Percentiles rank a stretch among this genome's conserved stretches.
phyloP scores from a whole-genome alignment of 2,329 filamentous ascomycete genomes.

The Rachicladosporium sp. region DNA sequence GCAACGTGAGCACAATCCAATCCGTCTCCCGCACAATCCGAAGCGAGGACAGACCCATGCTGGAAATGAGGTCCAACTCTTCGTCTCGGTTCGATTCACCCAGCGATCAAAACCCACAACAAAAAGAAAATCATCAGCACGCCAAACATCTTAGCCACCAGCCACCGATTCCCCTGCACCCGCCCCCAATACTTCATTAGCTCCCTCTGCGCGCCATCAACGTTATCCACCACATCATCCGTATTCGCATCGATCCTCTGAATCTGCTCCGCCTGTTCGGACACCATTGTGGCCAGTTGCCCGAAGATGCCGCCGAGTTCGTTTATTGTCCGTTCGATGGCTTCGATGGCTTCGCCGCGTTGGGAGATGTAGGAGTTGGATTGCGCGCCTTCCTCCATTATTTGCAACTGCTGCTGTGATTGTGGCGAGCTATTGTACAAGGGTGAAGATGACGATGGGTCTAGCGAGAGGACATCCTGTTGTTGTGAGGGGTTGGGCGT shows the following conservation, averaged over 20 bases:
- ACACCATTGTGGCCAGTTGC: constrained; percentile 91
- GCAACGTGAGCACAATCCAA: no score
- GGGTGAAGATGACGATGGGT: constrained; percentile 45
- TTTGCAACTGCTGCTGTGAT: constrained; percentile 67
- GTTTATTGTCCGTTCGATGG: constrained; percentile 87
- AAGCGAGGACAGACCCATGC: no score
- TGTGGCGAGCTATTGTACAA: constrained; percentile 39
- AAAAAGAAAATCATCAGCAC: constrained; percentile 69
- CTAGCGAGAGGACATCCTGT: constrained; percentile 66
- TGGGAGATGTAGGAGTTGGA: constrained; percentile 85
- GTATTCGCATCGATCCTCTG: constrained; percentile 95
- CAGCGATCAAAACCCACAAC: constrained; percentile 25
- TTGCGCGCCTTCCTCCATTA: constrained; percentile 85
- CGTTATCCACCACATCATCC: constrained; percentile 94
- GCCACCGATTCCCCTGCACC: constrained; percentile 88
- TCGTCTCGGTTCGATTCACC: constrained; percentile 17
- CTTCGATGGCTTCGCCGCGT: constrained; percentile 87
- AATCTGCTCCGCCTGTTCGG: constrained; percentile 95
- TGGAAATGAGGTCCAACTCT: no score
- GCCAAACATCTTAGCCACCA: constrained; percentile 74
- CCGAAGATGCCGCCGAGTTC: constrained; percentile 89
- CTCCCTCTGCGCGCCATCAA: constrained; percentile 90
- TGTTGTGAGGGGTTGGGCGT: constrained; percentile 22
- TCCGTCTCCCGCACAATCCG: no score
- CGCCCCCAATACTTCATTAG: constrained; percentile 93